A percentile compares a stretch with the other conserved stretches of the same genome.
These are phyloP conservation scores for Dactylellina drechsleri DNA, from an alignment of 2,329 filamentous ascomycete species.

Conservation along the genomic window DNA sequence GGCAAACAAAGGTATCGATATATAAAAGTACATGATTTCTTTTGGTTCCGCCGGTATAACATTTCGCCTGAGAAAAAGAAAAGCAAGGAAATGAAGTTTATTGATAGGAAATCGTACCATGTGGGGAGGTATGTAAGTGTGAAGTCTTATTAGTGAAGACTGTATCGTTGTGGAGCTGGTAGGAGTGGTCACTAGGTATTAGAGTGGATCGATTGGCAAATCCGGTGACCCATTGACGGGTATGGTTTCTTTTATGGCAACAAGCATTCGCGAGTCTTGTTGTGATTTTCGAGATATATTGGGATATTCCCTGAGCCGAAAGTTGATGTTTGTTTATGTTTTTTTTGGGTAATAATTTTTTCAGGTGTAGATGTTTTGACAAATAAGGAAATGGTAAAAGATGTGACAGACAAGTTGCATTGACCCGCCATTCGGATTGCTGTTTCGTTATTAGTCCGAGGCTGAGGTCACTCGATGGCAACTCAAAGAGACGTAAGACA, in stretches of 20 bases:
- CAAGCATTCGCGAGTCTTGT: too few species aligned
- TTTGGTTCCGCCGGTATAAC: slow-evolving; percentile 19
- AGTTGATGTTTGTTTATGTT: slow-evolving; percentile 26
- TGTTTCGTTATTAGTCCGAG: slow-evolving; percentile 49
- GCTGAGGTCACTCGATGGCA: slow-evolving; percentile 15
- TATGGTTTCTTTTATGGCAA: not conserved
- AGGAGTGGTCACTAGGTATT: slow-evolving; percentile 4
- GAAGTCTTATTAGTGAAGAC: slow-evolving; percentile 10
- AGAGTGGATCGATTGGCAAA: not conserved
- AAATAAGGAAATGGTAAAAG: slow-evolving; percentile 32
- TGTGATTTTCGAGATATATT: slow-evolving; percentile 10
- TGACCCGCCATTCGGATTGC: slow-evolving; percentile 27
- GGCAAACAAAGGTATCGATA: slow-evolving; percentile 14
- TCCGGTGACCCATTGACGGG: not conserved
- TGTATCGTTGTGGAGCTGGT: not conserved
- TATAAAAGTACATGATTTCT: slow-evolving; percentile 52
- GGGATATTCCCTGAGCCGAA: not conserved
- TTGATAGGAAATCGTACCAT: slow-evolving; percentile 27
- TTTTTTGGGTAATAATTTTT: slow-evolving; percentile 19
- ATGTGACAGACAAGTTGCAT: slow-evolving; percentile 20
- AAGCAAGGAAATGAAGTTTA: slow-evolving; percentile 1
- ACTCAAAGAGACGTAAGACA: slow-evolving; percentile 26
- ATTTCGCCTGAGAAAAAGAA: slow-evolving; percentile 24
- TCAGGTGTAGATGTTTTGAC: slow-evolving; percentile 13
- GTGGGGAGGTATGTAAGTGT: not conserved